A percentile compares a stretch with the other conserved stretches of the same genome.
Evolutionary conservation across 345 rosid genomes (phyloP).

Genomic region (Trapa bicornis): DNA sequence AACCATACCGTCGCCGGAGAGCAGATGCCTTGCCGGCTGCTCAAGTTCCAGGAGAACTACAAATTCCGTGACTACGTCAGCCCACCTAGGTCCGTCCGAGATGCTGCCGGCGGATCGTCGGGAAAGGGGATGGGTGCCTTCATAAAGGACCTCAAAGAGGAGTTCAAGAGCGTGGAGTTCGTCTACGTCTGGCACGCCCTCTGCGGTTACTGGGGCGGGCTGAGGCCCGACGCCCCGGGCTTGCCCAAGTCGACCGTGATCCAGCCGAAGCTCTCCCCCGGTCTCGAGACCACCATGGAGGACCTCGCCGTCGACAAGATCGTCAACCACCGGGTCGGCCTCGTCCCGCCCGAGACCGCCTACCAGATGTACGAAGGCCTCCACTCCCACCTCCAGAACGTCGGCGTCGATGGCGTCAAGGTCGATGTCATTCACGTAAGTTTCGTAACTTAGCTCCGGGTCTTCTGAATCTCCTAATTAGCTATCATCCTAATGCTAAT

Average conservation of each 20-base stretch:
- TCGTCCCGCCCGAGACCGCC: constrained; percentile 60
- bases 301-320: constrained; percentile 96
- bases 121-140: constrained; percentile 72
- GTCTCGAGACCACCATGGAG: constrained; percentile 64
- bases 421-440: constrained; percentile 73
- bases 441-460: too few species aligned
- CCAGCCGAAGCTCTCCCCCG: constrained; percentile 54
- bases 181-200: constrained; percentile 96
- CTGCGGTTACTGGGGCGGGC: constrained; percentile 96
- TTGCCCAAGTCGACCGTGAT: constrained; percentile 39
- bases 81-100: constrained; percentile 11
- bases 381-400: constrained; percentile 57
- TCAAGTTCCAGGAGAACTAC: constrained; percentile 73
- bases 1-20: constrained; percentile 66
- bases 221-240: constrained; percentile 60
- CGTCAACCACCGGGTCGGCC: constrained; percentile 50
- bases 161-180: constrained; percentile 60
- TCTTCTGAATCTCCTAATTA: too few species aligned
- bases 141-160: constrained; percentile 60
- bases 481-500: too few species aligned
- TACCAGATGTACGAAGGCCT: constrained; percentile 72
- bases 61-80: constrained; percentile 68
- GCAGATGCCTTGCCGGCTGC: constrained; percentile 88
- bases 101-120: neutral
- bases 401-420: constrained; percentile 92